Conservation (phyloP, 306 rosid genomes). For the Urtica urens region DNA sequence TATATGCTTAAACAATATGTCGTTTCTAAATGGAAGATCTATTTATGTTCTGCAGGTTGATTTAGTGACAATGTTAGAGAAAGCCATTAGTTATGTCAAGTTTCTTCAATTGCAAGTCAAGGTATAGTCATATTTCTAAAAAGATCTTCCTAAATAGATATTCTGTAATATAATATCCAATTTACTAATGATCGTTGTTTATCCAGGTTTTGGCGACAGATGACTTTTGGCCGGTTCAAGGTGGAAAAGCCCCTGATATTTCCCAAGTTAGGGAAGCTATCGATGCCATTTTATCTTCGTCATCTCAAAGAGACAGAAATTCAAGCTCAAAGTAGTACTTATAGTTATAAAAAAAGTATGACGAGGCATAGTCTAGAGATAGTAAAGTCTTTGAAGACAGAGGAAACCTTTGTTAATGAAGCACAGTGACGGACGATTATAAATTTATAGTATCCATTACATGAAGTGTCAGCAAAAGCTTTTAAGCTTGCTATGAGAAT, state of each 20-base stretch:
- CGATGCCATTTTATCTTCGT: constrained; percentile 62
- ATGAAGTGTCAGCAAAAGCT: neutral
- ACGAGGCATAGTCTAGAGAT: neutral
- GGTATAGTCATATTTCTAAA: constrained; percentile 29
- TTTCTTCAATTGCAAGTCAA: constrained; percentile 93
- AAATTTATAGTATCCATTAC: constrained; percentile 2
- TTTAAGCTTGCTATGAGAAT: constrained; percentile 11
- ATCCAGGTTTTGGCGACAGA: constrained; percentile 78
- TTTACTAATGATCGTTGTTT: no score
- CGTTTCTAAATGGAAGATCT: neutral
- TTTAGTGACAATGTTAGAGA: constrained; percentile 91
- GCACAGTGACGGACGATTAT: constrained; percentile 17
- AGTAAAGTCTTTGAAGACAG: constrained; percentile 13
- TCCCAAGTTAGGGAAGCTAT: constrained; percentile 90
- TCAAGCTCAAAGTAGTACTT: constrained; percentile 36
- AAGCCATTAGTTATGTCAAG: constrained; percentile 79
- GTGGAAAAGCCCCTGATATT: constrained; percentile 77
- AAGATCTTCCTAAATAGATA: no score
- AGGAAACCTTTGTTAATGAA: constrained; percentile 13
- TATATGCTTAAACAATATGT: neutral
- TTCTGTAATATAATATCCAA: no score
- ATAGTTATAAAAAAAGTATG: neutral
- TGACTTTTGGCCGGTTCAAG: constrained; percentile 84
- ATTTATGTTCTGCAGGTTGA: constrained; percentile 45
- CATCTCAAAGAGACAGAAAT: constrained; percentile 49